Evolutionary conservation across 2,329 filamentous ascomycete genomes (phyloP).

Genomic region (Alternaria infectoria): DNA sequence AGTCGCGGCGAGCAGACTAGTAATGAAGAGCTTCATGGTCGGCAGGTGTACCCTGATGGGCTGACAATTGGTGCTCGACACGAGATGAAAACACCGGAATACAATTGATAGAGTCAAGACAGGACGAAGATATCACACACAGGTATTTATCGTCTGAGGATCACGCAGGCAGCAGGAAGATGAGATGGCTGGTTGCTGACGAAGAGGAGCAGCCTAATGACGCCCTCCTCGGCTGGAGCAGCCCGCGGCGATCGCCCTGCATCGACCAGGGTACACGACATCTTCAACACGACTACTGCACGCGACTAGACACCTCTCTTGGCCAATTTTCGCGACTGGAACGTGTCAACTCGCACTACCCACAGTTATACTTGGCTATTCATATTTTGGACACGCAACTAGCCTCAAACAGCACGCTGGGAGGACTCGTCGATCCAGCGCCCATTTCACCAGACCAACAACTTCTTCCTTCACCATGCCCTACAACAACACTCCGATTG

Average conservation of each 20-base stretch:
- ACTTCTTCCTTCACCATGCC: constrained; percentile 62
- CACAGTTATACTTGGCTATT: neutral
- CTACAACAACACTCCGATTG: constrained; percentile 85
- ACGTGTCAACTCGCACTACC: constrained; percentile 8
- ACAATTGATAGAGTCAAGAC: neutral
- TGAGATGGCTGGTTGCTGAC: neutral
- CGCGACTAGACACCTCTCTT: constrained; percentile 7
- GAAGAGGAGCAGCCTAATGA: neutral
- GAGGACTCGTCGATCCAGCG: neutral
- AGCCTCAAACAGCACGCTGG: neutral
- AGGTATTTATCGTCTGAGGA: neutral
- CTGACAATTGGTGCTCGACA: neutral
- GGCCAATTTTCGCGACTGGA: constrained; percentile 5
- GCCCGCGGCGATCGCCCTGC: constrained; percentile 2
- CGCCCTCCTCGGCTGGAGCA: constrained; percentile 5
- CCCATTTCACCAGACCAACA: neutral
- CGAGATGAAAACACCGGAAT: neutral
- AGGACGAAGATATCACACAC: neutral
- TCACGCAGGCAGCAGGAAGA: neutral
- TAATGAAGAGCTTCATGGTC: constrained; percentile 25
- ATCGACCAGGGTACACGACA: neutral
- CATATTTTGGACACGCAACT: neutral
- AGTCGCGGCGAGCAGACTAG: constrained; percentile 13
- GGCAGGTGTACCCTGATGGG: constrained; percentile 3
- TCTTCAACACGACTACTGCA: constrained; percentile 2